A percentile compares a stretch with the other conserved stretches of the same genome.
Conservation (phyloP, 306 rosid genomes). For the Citrullus colocynthis region DNA sequence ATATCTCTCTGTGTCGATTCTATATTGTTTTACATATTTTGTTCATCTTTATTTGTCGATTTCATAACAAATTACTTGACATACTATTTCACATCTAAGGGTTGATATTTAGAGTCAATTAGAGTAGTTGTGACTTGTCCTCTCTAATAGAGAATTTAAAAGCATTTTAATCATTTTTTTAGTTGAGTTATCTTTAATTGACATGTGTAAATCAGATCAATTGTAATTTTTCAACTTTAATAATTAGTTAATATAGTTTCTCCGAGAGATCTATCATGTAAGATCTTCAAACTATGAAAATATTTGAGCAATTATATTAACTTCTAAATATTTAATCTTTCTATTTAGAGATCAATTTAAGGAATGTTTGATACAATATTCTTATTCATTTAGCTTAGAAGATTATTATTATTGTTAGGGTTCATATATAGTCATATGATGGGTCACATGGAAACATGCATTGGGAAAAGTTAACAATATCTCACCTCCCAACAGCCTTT, state of each 20-base stretch:
- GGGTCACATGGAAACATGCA: constrained; percentile 34
- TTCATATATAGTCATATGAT: neutral
- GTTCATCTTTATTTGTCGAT: too few species aligned
- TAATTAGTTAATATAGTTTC: neutral
- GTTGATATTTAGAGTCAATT: too few species aligned
- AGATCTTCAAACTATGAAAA: neutral
- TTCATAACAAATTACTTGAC: too few species aligned
- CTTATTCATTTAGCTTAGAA: neutral
- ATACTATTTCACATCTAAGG: too few species aligned
- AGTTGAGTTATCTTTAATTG: neutral
- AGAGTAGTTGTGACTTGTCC: too few species aligned
- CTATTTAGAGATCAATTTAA: neutral
- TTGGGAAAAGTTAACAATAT: neutral
- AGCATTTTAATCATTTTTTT: neutral
- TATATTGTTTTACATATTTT: too few species aligned
- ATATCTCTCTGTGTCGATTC: too few species aligned
- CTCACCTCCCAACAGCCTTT: constrained; percentile 12
- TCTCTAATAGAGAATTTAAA: neutral
- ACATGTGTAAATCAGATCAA: neutral
- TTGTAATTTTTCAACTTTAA: neutral
- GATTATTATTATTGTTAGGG: neutral
- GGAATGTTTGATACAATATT: constrained; percentile 5
- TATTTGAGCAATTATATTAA: neutral
- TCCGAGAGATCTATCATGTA: neutral
- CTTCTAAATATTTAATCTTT: neutral